Evolutionary conservation across 1,139 yeast species (phyloP).

Genomic region (Groenewaldozyma sp.): DNA sequence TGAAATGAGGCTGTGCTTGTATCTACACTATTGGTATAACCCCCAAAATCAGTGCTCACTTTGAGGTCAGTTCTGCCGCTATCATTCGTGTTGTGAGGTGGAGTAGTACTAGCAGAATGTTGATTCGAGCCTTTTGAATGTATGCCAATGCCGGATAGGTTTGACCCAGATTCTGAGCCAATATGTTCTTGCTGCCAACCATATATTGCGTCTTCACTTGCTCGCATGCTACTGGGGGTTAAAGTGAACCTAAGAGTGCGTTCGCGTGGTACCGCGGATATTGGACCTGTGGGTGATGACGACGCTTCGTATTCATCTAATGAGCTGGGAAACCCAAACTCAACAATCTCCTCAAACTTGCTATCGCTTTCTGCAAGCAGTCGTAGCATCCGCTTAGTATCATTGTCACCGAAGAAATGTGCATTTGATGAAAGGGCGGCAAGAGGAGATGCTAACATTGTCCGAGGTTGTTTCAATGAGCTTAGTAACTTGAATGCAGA

Average conservation of each 20-base stretch:
- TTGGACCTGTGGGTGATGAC: not conserved
- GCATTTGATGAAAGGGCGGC: constrained; percentile 14
- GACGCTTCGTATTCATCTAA: constrained; percentile 3
- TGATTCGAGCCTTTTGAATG: constrained; percentile 10
- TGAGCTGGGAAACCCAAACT: constrained; percentile 24
- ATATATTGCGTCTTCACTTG: constrained; percentile 24
- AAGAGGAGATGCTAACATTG: not conserved
- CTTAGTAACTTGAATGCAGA: not conserved
- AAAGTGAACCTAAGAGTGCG: constrained; percentile 27
- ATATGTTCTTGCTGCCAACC: constrained; percentile 26
- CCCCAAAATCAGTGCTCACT: not conserved
- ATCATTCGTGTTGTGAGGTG: not conserved
- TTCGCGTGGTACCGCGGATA: constrained; percentile 18
- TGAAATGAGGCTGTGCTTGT: not conserved
- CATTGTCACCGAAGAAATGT: constrained; percentile 18
- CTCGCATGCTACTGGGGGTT: constrained; percentile 27
- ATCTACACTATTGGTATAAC: not conserved
- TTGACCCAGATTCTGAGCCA: constrained; percentile 13
- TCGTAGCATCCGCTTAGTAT: constrained; percentile 18
- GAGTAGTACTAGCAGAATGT: not conserved
- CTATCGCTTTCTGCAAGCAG: constrained; percentile 16
- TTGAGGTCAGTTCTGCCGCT: no score
- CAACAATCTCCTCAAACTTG: constrained; percentile 24
- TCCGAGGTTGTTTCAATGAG: not conserved
- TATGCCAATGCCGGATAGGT: no score